Evolutionary conservation across 768 basidiomycete genomes (phyloP).

Genomic region (Mycena crocata): DNA sequence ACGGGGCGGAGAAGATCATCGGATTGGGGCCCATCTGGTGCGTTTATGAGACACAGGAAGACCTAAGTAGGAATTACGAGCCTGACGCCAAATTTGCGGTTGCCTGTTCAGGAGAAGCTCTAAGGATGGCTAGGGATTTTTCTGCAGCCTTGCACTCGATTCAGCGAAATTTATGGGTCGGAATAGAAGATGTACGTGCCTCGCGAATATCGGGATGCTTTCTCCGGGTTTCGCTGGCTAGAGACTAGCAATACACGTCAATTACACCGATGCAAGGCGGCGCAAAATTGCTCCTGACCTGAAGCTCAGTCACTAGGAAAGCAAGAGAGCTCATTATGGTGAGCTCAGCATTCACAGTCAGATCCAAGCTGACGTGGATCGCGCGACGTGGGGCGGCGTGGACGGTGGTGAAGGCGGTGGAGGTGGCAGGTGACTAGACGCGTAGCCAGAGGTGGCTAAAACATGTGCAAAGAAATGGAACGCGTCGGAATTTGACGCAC

Average conservation of each 20-base stretch:
- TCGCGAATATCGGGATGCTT: conserved; percentile 95
- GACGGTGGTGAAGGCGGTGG: too few species aligned
- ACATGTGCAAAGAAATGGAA: too few species aligned
- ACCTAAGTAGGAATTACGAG: conserved; percentile 45
- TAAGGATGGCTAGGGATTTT: conserved; percentile 83
- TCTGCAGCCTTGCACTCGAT: conserved; percentile 74
- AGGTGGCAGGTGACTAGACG: too few species aligned
- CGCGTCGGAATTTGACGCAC: too few species aligned
- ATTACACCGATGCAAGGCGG: conserved; percentile 14
- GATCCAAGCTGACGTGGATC: conserved; percentile 11
- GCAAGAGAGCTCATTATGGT: conserved; percentile 72
- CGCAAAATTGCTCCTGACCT: conserved; percentile 52
- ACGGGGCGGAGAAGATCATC: conserved; percentile 87
- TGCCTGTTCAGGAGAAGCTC: conserved; percentile 86
- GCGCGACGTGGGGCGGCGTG: conserved; percentile 6
- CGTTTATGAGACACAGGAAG: conserved; percentile 3
- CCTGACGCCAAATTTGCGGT: conserved; percentile 79
- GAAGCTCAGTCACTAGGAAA: conserved; percentile 80
- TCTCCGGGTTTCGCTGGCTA: conserved; percentile 89
- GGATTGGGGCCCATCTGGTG: conserved; percentile 79
- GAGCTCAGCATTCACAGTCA: conserved; percentile 6
- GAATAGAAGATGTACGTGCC: conserved; percentile 57
- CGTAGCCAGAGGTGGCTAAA: too few species aligned
- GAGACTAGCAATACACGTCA: conserved; percentile 60
- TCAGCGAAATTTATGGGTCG: conserved; percentile 18